Evolutionary conservation across 768 basidiomycete genomes (phyloP), one percentile per base, ranked within the genome.

Genomic region (Russula sp.): DNA sequence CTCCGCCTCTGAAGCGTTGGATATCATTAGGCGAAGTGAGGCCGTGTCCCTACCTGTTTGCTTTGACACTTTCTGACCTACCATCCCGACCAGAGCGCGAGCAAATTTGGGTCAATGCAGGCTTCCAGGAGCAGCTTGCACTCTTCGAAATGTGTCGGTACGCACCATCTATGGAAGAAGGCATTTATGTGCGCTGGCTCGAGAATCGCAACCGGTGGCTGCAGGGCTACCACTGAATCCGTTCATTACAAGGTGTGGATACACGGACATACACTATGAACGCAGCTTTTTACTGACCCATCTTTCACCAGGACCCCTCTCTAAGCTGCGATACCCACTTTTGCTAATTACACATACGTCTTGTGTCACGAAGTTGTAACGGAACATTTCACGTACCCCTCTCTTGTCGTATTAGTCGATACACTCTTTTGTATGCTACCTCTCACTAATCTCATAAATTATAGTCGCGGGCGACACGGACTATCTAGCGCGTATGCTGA

Each of bases 61-160:
- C 13, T 37, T 31, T 34, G 31, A 52, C 37, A 34, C 14, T 16
- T n/a, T n/a, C 37, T 49, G 6, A 60, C 27, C 13, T 44, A 16
- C 27, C 34, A 3, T 42, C 18, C 40, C 37, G 51, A 35, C 11
- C 40, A 68, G 68, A 55, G 35, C 67, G 64, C 48, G 66, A 67
- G 39, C 63, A 69, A 49, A 67, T 68, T 27, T 69, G 68, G 67
- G 52, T 64, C 14, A 65, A 62, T 35, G 61, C 53, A 3, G 56
- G 66, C 57, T 65, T 68, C 52, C 55, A 51, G 18, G 53, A 68
- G 34, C 64, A 69, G 37, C 57, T 68, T 48, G 56, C 57, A 10
- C 60, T 69, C 58, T 68, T 68, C 44, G 66, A 68, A 55, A 65
- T 68, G 52, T 68, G 67, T 59, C 60, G 55, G 27, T 65, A 68